These are phyloP conservation scores for Lophium mytilinum DNA, from an alignment of 495 filamentous ascomycete genomes.

Conservation along the genomic window DNA sequence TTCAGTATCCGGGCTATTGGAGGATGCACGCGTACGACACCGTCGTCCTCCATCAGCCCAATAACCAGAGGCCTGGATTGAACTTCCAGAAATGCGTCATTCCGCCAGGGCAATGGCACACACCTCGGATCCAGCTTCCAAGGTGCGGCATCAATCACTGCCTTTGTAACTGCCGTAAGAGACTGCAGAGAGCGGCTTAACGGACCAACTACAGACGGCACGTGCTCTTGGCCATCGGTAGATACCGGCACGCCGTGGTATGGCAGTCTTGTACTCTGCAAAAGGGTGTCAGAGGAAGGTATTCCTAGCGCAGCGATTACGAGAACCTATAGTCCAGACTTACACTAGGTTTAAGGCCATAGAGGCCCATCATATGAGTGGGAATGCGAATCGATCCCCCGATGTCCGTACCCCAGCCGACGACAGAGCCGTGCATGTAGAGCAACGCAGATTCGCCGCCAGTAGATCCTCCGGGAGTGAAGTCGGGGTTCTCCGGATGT, in stretches of 20 bases:
- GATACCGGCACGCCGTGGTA: conserved; percentile 43
- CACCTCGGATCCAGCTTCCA: conserved; percentile 44
- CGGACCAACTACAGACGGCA: conserved; percentile 45
- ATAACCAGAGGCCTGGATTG: conserved; percentile 40
- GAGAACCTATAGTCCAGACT: background rate
- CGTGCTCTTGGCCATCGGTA: conserved; percentile 48
- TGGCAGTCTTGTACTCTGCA: conserved; percentile 39
- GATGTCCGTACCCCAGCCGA: conserved; percentile 49
- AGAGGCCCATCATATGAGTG: conserved; percentile 50
- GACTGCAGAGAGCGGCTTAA: conserved; percentile 42
- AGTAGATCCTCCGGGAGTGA: conserved; percentile 25
- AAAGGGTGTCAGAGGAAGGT: background rate
- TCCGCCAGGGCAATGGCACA: conserved; percentile 41
- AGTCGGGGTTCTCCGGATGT: conserved; percentile 41
- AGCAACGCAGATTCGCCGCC: conserved; percentile 24
- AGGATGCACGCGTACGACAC: conserved; percentile 43
- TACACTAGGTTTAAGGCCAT: conserved; percentile 44
- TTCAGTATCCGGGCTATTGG: conserved; percentile 33
- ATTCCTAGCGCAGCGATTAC: background rate
- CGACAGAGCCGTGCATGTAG: conserved; percentile 10
- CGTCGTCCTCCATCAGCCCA: conserved; percentile 44
- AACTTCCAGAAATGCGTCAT: conserved; percentile 33
- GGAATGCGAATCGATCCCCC: conserved; percentile 59
- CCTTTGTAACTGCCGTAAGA: conserved; percentile 30
- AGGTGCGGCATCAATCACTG: conserved; percentile 35